phyloP scores from a whole-genome alignment of 371 early-diverging fungal species.

The Mortierella sp. region DNA sequence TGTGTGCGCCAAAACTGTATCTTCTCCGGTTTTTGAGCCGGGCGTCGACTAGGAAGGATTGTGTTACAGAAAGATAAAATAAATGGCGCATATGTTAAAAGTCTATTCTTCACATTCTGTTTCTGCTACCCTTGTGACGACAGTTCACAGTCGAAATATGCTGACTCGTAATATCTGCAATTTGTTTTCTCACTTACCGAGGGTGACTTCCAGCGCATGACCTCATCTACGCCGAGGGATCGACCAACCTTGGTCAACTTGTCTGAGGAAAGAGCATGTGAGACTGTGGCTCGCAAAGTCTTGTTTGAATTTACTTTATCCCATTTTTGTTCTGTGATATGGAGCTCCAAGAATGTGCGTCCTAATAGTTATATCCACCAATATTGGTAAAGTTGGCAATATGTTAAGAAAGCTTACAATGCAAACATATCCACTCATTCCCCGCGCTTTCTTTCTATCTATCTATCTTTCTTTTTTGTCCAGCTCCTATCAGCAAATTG shows the following conservation, averaged over 20 bases:
- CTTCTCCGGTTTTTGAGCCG: conserved; percentile 39
- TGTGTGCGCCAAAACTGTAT: conserved; percentile 58
- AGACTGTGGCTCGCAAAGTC: conserved; percentile 29
- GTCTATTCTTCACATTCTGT: neutral
- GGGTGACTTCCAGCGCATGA: conserved; percentile 52
- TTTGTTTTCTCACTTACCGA: conserved; percentile 26
- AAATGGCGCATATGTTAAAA: neutral
- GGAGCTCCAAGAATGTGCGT: conserved; percentile 53
- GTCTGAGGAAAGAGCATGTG: conserved; percentile 19
- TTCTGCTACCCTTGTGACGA: no score
- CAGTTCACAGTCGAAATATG: no score
- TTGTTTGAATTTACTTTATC: conserved; percentile 50
- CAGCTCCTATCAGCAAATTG: neutral
- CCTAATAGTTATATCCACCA: conserved; percentile 14
- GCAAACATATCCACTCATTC: no score
- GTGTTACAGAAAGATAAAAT: neutral
- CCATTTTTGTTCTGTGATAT: conserved; percentile 51
- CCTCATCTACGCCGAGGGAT: conserved; percentile 38
- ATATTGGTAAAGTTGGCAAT: no score
- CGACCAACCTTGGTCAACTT: conserved; percentile 48
- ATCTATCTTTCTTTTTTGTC: no score
- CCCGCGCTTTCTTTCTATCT: no score
- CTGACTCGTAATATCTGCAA: no score
- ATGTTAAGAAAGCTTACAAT: no score
- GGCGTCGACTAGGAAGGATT: conserved; percentile 24